Evolutionary conservation across 2,329 filamentous ascomycete genomes (phyloP).

Genomic region (Penicillium sp.): DNA sequence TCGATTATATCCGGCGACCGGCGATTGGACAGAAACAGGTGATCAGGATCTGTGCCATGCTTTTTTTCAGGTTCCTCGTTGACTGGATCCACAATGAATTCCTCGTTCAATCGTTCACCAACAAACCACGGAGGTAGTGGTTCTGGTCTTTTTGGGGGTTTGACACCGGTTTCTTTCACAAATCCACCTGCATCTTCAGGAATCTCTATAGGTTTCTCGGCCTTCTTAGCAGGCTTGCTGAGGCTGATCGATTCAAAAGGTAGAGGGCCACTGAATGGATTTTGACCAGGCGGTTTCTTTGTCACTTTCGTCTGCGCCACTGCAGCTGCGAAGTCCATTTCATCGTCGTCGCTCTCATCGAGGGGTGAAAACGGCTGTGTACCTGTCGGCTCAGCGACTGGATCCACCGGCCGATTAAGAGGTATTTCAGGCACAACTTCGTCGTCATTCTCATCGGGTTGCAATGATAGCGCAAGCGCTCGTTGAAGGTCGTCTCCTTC

Average conservation of each 20-base stretch:
- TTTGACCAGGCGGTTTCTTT: conserved; percentile 42
- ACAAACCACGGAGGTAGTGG: conserved; percentile 46
- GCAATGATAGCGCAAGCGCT: conserved; percentile 80
- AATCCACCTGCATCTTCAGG: conserved; percentile 59
- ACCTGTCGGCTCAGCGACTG: conserved; percentile 13
- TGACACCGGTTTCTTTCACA: conserved; percentile 46
- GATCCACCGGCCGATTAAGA: conserved; percentile 46
- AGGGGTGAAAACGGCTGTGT: conserved; percentile 28
- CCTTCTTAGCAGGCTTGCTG: conserved; percentile 47
- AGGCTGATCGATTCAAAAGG: conserved; percentile 80
- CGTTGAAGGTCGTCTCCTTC: conserved; percentile 71
- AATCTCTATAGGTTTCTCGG: conserved; percentile 49
- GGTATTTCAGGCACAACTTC: conserved; percentile 34
- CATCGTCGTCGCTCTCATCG: conserved; percentile 62
- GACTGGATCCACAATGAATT: conserved; percentile 28
- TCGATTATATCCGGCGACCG: conserved; percentile 38
- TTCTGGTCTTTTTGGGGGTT: conserved; percentile 27
- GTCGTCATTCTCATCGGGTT: conserved; percentile 42
- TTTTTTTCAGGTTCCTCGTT: conserved; percentile 10
- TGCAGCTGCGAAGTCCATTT: conserved; percentile 68
- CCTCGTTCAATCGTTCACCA: conserved; percentile 29
- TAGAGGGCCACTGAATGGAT: conserved; percentile 70
- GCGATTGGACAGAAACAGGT: conserved; percentile 28
- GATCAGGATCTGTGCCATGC: conserved; percentile 18
- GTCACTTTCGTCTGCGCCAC: conserved; percentile 64